A percentile compares a stretch with the other conserved stretches of the same genome.
phyloP scores from a whole-genome alignment of 176 grass and related monocot genomes.

The Lolium rigidum region DNA sequence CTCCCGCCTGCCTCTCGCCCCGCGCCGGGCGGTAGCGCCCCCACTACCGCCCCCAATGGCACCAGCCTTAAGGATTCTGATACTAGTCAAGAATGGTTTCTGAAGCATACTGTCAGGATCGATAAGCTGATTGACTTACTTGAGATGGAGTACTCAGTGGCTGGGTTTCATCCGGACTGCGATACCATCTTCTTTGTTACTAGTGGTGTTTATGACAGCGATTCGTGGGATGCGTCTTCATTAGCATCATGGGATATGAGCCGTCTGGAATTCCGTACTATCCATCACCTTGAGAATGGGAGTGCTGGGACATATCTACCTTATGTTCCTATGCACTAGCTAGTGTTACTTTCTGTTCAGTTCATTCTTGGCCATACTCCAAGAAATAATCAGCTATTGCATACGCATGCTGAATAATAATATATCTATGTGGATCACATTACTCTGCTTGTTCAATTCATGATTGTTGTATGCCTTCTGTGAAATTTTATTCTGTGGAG shows the following conservation, averaged over 20 bases:
- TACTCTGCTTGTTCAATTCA: no score
- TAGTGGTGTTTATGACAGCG: not conserved
- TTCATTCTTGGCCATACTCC: not conserved
- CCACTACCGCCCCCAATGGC: no score
- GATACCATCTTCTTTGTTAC: not conserved
- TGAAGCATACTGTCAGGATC: not conserved
- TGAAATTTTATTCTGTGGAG: no score
- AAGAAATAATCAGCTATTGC: not conserved
- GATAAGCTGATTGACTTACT: not conserved
- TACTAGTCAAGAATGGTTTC: not conserved
- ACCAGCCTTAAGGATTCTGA: no score
- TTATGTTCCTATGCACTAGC: not conserved
- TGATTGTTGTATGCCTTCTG: no score
- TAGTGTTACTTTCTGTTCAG: not conserved
- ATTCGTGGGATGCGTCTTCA: not conserved
- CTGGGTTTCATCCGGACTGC: not conserved
- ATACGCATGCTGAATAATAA: not conserved
- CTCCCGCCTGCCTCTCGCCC: no score
- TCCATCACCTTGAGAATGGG: not conserved
- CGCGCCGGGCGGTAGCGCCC: no score
- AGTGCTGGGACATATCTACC: not conserved
- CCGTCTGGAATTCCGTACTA: rapidly evolving
- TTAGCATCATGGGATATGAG: not conserved
- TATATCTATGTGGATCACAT: not conserved
- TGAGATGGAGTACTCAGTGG: rapidly evolving